phyloP scores from a whole-genome alignment of 805 yeast species.

The Starmerella etchellsii region DNA sequence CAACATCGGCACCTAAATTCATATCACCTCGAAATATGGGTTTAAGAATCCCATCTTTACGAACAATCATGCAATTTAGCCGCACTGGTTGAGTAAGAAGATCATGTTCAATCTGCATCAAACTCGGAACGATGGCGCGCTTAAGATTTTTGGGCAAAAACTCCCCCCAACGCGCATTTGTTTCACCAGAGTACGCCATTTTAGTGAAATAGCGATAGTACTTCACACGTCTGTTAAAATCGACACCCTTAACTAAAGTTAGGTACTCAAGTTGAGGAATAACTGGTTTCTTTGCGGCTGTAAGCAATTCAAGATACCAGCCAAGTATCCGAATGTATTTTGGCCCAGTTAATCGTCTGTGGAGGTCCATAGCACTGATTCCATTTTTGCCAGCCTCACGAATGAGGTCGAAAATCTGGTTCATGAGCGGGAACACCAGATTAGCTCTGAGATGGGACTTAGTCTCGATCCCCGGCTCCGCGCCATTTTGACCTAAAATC shows the following conservation, averaged over 20 bases:
- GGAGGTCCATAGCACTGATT: conserved; percentile 44
- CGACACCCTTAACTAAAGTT: conserved; percentile 48
- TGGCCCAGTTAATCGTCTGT: conserved; percentile 40
- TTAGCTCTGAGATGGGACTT: conserved; percentile 28
- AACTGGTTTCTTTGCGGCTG: conserved; percentile 20
- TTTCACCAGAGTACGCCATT: conserved; percentile 27
- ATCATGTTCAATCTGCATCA: neutral
- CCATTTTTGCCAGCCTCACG: conserved; percentile 37
- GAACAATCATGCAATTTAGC: conserved; percentile 4
- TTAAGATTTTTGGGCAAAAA: conserved; percentile 7
- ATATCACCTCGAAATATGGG: conserved; percentile 24
- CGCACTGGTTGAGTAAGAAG: neutral
- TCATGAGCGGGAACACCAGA: conserved; percentile 47
- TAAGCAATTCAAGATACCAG: conserved; percentile 39
- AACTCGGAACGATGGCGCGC: neutral
- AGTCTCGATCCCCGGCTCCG: conserved; percentile 15
- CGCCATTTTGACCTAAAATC: conserved; percentile 18
- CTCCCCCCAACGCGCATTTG: conserved; percentile 24
- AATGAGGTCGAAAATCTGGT: conserved; percentile 46
- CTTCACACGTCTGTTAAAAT: conserved; percentile 60
- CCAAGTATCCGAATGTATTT: conserved; percentile 40
- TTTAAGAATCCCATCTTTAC: conserved; percentile 7
- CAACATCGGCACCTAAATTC: conserved; percentile 1
- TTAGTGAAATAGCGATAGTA: conserved; percentile 53
- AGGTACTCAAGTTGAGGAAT: conserved; percentile 23